A percentile compares a stretch with the other conserved stretches of the same genome.
These are phyloP conservation scores for Phaffia tasmanica DNA, from an alignment of 768 basidiomycete genomes.

Conservation along the genomic window DNA sequence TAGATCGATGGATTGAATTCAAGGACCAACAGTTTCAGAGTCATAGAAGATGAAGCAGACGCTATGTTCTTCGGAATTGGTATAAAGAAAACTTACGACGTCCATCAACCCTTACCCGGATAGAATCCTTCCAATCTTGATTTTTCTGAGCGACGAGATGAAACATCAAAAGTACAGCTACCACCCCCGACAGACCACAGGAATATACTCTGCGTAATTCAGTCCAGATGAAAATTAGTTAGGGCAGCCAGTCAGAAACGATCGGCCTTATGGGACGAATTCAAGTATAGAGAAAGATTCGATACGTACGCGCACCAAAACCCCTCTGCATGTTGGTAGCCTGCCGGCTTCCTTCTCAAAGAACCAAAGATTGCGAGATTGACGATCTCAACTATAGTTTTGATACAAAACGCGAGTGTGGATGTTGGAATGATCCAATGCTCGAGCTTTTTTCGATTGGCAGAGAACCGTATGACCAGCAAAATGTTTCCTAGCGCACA, in stretches of 20 bases:
- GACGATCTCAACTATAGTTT: constrained; percentile 20
- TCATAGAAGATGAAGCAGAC: constrained; percentile 2
- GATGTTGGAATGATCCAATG: constrained; percentile 12
- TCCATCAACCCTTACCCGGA: constrained; percentile 16
- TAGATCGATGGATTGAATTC: no score
- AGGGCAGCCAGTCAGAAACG: background rate
- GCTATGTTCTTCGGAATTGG: background rate
- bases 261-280: background rate
- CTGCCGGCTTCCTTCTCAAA: background rate
- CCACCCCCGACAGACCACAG: constrained; percentile 3
- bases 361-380: constrained; percentile 14
- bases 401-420: constrained; percentile 17
- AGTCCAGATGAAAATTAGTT: no score
- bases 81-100: background rate
- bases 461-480: constrained; percentile 14
- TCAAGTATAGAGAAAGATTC: background rate
- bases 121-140: constrained; percentile 15
- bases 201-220: background rate
- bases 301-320: constrained; percentile 23
- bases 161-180: background rate
- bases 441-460: constrained; percentile 3
- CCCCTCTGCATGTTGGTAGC: constrained; percentile 12
- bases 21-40: background rate
- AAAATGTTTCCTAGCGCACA: constrained; percentile 17
- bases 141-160: constrained; percentile 8